Percentiles rank a stretch among this genome's conserved stretches.
Conservation (phyloP, 164 flowering plant genomes). For the Kalanchoe fedtschenkoi region DNA sequence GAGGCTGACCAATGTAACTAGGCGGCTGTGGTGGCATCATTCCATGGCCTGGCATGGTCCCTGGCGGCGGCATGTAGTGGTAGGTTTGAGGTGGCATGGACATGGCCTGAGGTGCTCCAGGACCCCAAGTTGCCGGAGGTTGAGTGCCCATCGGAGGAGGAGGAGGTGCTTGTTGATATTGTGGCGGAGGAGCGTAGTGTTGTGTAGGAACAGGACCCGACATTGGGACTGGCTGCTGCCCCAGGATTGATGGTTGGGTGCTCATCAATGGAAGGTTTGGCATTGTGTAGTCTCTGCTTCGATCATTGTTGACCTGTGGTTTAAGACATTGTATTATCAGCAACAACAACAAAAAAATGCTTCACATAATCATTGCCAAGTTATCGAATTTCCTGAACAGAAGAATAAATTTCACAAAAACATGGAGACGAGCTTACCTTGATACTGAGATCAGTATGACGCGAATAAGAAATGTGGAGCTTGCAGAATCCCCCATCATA, state of each 20-base stretch:
- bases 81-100: constrained; percentile 20
- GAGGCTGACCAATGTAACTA: constrained; percentile 17
- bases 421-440: constrained; percentile 52
- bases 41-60: constrained; percentile 25
- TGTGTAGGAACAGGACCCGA: constrained; percentile 23
- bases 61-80: constrained; percentile 33
- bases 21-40: constrained; percentile 18
- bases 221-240: constrained; percentile 51
- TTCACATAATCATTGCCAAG: too few species aligned
- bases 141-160: constrained; percentile 13
- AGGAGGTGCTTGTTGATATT: constrained; percentile 27
- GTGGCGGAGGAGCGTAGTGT: constrained; percentile 34
- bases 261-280: constrained; percentile 30
- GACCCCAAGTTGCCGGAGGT: constrained; percentile 5
- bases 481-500: constrained; percentile 98
- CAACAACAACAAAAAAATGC: too few species aligned
- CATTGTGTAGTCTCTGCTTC: constrained; percentile 76
- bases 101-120: constrained; percentile 1
- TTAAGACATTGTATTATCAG: too few species aligned
- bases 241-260: constrained; percentile 53
- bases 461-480: constrained; percentile 88
- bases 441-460: constrained; percentile 88
- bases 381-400: not conserved
- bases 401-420: too few species aligned
- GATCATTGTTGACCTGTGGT: constrained; percentile 75